phyloP scores from a whole-genome alignment of 345 rosid species.

The Bretschneidera sinensis region DNA sequence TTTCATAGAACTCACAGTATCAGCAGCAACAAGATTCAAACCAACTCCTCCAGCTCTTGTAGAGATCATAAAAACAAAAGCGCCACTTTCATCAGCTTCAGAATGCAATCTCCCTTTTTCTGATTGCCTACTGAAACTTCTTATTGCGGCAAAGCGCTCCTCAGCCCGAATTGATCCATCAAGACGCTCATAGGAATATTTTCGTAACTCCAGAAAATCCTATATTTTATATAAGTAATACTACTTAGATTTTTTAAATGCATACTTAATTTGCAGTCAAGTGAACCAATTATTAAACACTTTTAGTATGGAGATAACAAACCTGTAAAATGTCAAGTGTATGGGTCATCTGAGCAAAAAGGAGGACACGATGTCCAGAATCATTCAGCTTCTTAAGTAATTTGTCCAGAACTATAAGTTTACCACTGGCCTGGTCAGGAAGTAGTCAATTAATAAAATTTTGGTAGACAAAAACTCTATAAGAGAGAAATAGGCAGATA shows the following conservation, averaged over 20 bases:
- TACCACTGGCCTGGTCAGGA: slow-evolving; percentile 71
- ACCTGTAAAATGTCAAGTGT: slow-evolving; percentile 94
- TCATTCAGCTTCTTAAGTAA: slow-evolving; percentile 56
- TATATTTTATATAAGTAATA: slow-evolving; percentile 19
- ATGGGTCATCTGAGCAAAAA: slow-evolving; percentile 89
- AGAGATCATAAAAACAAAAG: slow-evolving; percentile 84
- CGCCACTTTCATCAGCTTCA: slow-evolving; percentile 38
- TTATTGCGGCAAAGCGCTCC: slow-evolving; percentile 90
- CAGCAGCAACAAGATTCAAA: slow-evolving; percentile 91
- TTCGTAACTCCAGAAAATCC: slow-evolving; percentile 85
- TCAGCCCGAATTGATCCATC: slow-evolving; percentile 95
- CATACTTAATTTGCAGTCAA: background rate
- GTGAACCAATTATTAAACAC: slow-evolving; percentile 7
- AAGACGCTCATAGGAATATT: slow-evolving; percentile 86
- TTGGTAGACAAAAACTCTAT: background rate
- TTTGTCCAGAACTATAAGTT: slow-evolving; percentile 69
- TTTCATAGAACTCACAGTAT: slow-evolving; percentile 51
- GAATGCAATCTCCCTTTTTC: slow-evolving; percentile 25
- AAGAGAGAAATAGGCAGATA: background rate
- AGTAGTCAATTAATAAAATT: background rate
- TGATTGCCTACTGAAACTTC: slow-evolving; percentile 55
- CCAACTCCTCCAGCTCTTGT: slow-evolving; percentile 98
- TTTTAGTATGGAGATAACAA: slow-evolving; percentile 1
- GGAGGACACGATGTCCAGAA: slow-evolving; percentile 77
- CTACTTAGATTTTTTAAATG: background rate